Evolutionary conservation across 2,329 filamentous ascomycete genomes (phyloP).

Genomic region (Fusarium chaquense): DNA sequence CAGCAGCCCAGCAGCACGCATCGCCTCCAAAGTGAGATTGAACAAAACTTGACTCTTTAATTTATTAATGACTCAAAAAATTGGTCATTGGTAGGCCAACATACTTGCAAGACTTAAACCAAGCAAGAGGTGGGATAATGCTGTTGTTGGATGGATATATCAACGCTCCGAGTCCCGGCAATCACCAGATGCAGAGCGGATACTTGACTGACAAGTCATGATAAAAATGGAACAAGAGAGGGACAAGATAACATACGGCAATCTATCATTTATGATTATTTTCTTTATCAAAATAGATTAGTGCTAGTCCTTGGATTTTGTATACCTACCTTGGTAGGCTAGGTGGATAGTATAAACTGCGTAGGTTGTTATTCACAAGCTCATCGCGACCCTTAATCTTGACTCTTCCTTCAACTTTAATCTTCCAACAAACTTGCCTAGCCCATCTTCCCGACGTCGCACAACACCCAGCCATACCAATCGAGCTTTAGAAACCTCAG

Average conservation of each 20-base stretch:
- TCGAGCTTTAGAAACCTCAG: not conserved
- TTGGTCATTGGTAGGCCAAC: not conserved
- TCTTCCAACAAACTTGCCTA: not conserved
- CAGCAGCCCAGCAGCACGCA: not conserved
- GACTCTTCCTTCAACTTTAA: constrained; percentile 16
- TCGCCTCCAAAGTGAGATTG: not conserved
- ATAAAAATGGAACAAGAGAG: not conserved
- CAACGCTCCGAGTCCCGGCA: not conserved
- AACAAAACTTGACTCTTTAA: not conserved
- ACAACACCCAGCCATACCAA: not conserved
- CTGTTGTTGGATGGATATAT: not conserved
- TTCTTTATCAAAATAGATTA: not conserved
- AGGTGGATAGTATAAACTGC: not conserved
- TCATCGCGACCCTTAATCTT: constrained; percentile 8
- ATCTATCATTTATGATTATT: not conserved
- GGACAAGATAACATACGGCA: not conserved
- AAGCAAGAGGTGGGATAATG: not conserved
- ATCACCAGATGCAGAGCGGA: not conserved
- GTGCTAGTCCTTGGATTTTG: not conserved
- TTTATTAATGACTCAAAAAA: not conserved
- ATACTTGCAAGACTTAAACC: no score
- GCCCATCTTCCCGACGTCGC: constrained; percentile 4
- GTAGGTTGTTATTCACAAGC: not conserved
- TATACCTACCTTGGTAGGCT: not conserved
- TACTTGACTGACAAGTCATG: not conserved